Percentiles rank a stretch among this genome's conserved stretches.
These are phyloP conservation scores for Trametes polyzona DNA, from an alignment of 1,284 basidiomycete species.

Conservation along the genomic window DNA sequence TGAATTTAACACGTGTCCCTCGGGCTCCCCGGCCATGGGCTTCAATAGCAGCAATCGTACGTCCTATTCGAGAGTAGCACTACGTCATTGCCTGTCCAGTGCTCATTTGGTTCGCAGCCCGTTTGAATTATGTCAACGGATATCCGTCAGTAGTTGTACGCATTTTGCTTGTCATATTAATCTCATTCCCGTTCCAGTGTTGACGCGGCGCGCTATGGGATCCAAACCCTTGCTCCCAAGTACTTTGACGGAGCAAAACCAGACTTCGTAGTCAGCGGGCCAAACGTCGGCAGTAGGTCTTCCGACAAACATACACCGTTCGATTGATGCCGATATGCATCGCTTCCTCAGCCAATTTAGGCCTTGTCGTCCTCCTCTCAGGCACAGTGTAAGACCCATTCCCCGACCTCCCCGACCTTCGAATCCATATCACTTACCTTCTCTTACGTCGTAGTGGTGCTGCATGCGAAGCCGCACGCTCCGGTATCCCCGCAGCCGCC, in stretches of 20 bases:
- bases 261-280: constrained; percentile 50
- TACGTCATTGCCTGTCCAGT: background rate
- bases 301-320: too few species aligned
- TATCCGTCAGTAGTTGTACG: constrained; percentile 24
- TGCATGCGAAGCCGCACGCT: constrained; percentile 47
- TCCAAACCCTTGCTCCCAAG: constrained; percentile 49
- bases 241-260: constrained; percentile 45
- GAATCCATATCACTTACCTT: constrained; percentile 9
- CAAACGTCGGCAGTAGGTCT: constrained; percentile 28
- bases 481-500: constrained; percentile 53
- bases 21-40: constrained; percentile 47
- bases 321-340: too few species aligned
- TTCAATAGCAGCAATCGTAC: constrained; percentile 46
- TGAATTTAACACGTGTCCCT: constrained; percentile 45
- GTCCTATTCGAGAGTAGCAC: too few species aligned
- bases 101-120: constrained; percentile 12
- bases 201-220: constrained; percentile 50
- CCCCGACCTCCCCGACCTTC: too few species aligned
- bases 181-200: constrained; percentile 33
- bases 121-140: constrained; percentile 31
- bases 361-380: constrained; percentile 21
- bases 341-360: constrained; percentile 22
- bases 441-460: constrained; percentile 44
- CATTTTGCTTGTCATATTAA: too few species aligned
- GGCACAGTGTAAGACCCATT: constrained; percentile 26